Percentiles rank a stretch among this genome's conserved stretches.
phyloP scores from a whole-genome alignment of 1,284 basidiomycete genomes.

The Nidula niveotomentosa region DNA sequence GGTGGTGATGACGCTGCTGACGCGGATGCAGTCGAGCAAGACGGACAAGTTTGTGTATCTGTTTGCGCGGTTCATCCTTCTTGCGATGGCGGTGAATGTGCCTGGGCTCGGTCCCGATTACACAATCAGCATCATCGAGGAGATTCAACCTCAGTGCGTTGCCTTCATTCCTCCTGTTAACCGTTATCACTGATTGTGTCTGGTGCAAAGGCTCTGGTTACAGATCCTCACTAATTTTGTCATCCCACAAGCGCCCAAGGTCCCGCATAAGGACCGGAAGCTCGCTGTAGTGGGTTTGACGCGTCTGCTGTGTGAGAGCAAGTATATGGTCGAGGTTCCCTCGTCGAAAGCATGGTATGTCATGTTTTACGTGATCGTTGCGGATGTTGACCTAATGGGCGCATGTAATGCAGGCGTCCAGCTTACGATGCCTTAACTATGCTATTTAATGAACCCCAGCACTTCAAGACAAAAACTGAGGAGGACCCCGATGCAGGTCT shows the following conservation, averaged over 20 bases:
- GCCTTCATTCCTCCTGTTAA: slow-evolving; percentile 4
- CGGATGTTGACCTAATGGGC: too few relatives aligned
- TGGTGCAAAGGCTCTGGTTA: slow-evolving; percentile 71
- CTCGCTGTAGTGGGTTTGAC: slow-evolving; percentile 84
- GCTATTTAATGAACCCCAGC: slow-evolving; percentile 75
- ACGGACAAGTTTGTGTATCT: slow-evolving; percentile 89
- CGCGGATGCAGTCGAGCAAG: slow-evolving; percentile 85
- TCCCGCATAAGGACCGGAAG: slow-evolving; percentile 82
- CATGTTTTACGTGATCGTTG: too few relatives aligned
- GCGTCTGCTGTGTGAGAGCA: slow-evolving; percentile 75
- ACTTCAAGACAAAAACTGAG: slow-evolving; percentile 53
- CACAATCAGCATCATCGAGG: slow-evolving; percentile 76
- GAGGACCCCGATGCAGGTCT: slow-evolving; percentile 65
- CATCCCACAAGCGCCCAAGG: slow-evolving; percentile 79
- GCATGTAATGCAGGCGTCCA: slow-evolving; percentile 67
- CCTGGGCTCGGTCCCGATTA: slow-evolving; percentile 78
- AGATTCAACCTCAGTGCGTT: slow-evolving; percentile 82
- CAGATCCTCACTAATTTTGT: slow-evolving; percentile 84
- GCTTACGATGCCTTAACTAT: slow-evolving; percentile 76
- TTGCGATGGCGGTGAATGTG: slow-evolving; percentile 73
- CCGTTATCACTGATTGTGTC: too few relatives aligned
- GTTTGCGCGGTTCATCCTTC: slow-evolving; percentile 81
- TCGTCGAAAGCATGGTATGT: slow-evolving; percentile 71
- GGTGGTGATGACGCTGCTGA: slow-evolving; percentile 82
- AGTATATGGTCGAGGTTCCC: slow-evolving; percentile 65